Evolutionary conservation across 306 rosid genomes (phyloP).

Genomic region (Hylodesmum podocarpum): DNA sequence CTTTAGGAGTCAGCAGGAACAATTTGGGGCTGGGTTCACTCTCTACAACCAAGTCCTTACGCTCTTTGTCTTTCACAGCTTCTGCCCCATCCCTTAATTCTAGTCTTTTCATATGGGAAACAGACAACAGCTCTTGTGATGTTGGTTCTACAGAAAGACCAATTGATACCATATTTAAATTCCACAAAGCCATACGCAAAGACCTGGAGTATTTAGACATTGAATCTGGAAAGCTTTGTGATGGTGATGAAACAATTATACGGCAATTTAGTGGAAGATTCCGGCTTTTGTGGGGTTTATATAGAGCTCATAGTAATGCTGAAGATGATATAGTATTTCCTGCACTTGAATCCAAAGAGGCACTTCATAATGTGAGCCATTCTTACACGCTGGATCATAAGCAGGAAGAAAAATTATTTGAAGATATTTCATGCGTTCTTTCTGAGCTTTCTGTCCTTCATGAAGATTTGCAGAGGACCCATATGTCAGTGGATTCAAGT

Average conservation of each 20-base stretch:
- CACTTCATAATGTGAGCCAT: slow-evolving; percentile 97
- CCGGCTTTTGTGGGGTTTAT: slow-evolving; percentile 96
- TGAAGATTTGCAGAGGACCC: slow-evolving; percentile 54
- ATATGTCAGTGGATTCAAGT: slow-evolving; percentile 41
- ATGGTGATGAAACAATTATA: slow-evolving; percentile 73
- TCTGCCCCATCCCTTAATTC: slow-evolving; percentile 94
- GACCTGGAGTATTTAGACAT: slow-evolving; percentile 96
- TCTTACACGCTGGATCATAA: slow-evolving; percentile 94
- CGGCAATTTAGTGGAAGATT: slow-evolving; percentile 89
- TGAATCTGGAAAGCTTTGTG: slow-evolving; percentile 96
- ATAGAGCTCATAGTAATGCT: slow-evolving; percentile 99
- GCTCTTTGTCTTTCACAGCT: slow-evolving; percentile 76
- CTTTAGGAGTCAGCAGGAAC: slow-evolving; percentile 85
- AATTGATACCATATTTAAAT: slow-evolving; percentile 96
- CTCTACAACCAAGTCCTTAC: slow-evolving; percentile 77
- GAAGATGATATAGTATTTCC: slow-evolving; percentile 99
- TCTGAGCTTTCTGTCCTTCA: slow-evolving; percentile 85
- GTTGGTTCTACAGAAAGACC: slow-evolving; percentile 81
- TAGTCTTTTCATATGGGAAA: slow-evolving; percentile 94
- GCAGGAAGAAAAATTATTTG: slow-evolving; percentile 91
- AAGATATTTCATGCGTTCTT: slow-evolving; percentile 81
- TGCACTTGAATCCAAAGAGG: slow-evolving; percentile 95
- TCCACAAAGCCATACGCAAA: slow-evolving; percentile 96
- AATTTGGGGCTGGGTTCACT: slow-evolving; percentile 82
- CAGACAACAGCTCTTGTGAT: slow-evolving; percentile 65